These are phyloP conservation scores for Aspergillus sp. DNA, from an alignment of 2,329 filamentous ascomycete genomes.

Conservation along the genomic window DNA sequence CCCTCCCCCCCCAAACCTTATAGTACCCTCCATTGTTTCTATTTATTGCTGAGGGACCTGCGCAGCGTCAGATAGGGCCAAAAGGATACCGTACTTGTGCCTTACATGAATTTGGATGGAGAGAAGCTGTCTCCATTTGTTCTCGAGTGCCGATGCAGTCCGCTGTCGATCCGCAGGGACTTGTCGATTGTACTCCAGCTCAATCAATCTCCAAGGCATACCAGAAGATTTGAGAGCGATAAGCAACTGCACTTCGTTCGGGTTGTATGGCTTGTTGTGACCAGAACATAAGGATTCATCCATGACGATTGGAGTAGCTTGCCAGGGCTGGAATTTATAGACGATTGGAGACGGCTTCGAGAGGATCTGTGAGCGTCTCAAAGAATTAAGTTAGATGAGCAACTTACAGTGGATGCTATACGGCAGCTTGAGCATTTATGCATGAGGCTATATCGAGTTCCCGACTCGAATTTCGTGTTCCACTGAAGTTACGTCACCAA, in stretches of 20 bases:
- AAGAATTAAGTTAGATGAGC: background rate
- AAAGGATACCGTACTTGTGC: background rate
- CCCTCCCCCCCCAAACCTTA: background rate
- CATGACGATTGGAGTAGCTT: too few species aligned
- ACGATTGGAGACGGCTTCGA: too few species aligned
- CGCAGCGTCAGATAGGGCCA: background rate
- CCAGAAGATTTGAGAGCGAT: slow-evolving; percentile 3
- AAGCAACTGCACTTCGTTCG: slow-evolving; percentile 7
- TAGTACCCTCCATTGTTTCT: background rate
- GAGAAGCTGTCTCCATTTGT: slow-evolving; percentile 12
- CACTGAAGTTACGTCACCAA: too few species aligned
- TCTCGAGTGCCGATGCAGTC: slow-evolving; percentile 12
- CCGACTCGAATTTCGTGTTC: background rate
- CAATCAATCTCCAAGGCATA: slow-evolving; percentile 6
- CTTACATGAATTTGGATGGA: background rate
- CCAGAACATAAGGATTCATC: background rate
- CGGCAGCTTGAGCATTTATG: background rate
- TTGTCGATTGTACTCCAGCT: slow-evolving; percentile 6
- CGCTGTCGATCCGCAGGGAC: slow-evolving; percentile 9
- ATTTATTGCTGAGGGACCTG: background rate
- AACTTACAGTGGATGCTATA: background rate
- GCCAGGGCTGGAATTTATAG: too few species aligned
- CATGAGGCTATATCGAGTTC: slow-evolving; percentile 1
- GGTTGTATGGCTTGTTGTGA: slow-evolving; percentile 8
- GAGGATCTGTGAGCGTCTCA: too few species aligned